Evolutionary conservation across 75 land plant genomes (phyloP).

Genomic region (Pinus tabuliformis): DNA sequence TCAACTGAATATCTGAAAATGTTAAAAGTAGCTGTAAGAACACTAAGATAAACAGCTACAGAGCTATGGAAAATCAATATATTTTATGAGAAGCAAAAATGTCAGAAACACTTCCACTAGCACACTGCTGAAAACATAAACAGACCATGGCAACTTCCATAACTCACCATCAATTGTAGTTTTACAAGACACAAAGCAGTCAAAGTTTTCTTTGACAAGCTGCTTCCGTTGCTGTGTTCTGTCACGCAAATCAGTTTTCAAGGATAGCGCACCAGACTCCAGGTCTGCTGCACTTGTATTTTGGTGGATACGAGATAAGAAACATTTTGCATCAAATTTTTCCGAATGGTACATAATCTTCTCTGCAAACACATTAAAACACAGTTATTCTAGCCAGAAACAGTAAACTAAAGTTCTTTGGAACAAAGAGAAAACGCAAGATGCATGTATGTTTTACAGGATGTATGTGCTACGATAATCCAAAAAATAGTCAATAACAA

Average conservation of each 20-base stretch:
- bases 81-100: background rate
- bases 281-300: slow-evolving; percentile 77
- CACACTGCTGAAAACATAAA: background rate
- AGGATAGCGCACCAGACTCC: slow-evolving; percentile 81
- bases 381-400: background rate
- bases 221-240: slow-evolving; percentile 91
- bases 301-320: slow-evolving; percentile 82
- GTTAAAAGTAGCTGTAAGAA: background rate
- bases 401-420: background rate
- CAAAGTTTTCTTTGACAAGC: slow-evolving; percentile 96
- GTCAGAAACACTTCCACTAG: background rate
- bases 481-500: background rate
- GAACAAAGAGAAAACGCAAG: background rate
- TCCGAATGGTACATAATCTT: slow-evolving; percentile 85
- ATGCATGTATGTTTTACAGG: background rate
- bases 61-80: background rate
- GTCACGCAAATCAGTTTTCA: slow-evolving; percentile 80
- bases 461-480: background rate
- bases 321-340: slow-evolving; percentile 81
- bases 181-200: slow-evolving; percentile 97
- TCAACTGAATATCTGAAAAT: slow-evolving; percentile 84
- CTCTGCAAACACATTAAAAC: slow-evolving; percentile 49
- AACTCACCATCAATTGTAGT: slow-evolving; percentile 92
- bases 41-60: background rate
- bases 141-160: background rate